Evolutionary conservation across 805 yeast species (phyloP), one percentile per base, ranked within the genome.

Genomic region (Cyberlindnera meyerae): DNA sequence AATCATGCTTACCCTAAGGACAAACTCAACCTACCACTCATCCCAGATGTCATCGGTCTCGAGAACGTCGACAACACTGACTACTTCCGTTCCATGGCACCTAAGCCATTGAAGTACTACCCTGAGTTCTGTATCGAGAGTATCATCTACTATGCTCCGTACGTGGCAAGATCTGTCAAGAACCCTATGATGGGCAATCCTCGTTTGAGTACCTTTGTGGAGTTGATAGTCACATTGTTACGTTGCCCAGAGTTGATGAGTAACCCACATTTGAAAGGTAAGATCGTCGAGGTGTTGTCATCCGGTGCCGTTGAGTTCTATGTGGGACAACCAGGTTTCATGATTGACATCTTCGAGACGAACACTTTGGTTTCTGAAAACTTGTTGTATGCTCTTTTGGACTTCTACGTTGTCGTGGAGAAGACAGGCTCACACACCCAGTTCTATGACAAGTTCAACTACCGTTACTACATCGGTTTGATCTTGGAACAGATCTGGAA

Each of bases 351-450:
- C 7, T 78, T 87, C 58, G 78, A 72, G 49, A 64, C 76, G 9
- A 79, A 87, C 50, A 70, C 73, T 36, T 51, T 82, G 16, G 81
- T 87, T 2, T 62, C 65, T 21, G 66, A 78, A 26, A 77, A 88
- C 56, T 57, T 93, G 44, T 65, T 93, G 39, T 88, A 85, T 52
- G 83, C 96, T 1, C 68, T 93, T 39, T 71, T 93, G 61, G 94
- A 87, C 51, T 83, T 88, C 44, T 93, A 90, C 58, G 95, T 93
- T 24, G 86, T 85, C 70, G 89, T 90, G 34, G 99, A 93, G 58
- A 88, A 85, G 53, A 93, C 98, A 0, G 98, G 98, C 8, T 82
- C 96, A 2, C 80, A 90, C 7, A 79, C 94, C 0, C 97, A 93
- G 61, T 93, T 90, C 56, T 90, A 90, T 59, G 99, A 93, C 60